Percentiles rank a stretch among this genome's conserved stretches.
Evolutionary conservation across 495 filamentous ascomycete genomes (phyloP).

Genomic region (Penicillium coffeae): DNA sequence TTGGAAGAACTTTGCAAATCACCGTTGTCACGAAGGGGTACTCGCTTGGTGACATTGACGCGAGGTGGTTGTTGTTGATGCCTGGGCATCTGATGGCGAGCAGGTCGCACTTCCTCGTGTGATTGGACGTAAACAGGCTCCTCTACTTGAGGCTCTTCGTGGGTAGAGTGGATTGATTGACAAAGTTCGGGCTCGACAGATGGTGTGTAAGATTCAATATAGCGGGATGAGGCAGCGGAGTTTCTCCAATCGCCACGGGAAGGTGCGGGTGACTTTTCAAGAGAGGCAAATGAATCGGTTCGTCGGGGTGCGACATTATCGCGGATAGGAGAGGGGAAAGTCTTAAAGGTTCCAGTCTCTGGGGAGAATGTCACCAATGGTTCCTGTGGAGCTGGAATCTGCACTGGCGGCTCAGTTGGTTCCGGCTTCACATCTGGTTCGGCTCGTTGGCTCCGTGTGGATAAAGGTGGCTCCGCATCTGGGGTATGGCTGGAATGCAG

Average conservation of each 20-base stretch:
- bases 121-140: neutral
- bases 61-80: slow-evolving; percentile 12
- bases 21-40: slow-evolving; percentile 30
- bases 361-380: slow-evolving; percentile 46
- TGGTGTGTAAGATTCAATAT: slow-evolving; percentile 18
- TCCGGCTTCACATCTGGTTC: slow-evolving; percentile 21
- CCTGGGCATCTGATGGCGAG: slow-evolving; percentile 7
- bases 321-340: slow-evolving; percentile 39
- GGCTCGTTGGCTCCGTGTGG: slow-evolving; percentile 3
- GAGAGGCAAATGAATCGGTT: slow-evolving; percentile 9
- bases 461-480: slow-evolving; percentile 15
- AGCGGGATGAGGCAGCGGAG: slow-evolving; percentile 8
- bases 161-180: slow-evolving; percentile 1
- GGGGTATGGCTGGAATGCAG: slow-evolving; percentile 18
- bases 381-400: slow-evolving; percentile 30
- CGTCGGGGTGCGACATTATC: slow-evolving; percentile 18
- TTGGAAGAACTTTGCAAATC: slow-evolving; percentile 19
- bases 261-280: slow-evolving; percentile 1
- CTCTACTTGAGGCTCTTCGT: neutral
- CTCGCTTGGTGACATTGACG: slow-evolving; percentile 28
- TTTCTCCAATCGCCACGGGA: slow-evolving; percentile 1
- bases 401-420: slow-evolving; percentile 23
- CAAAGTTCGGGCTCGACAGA: slow-evolving; percentile 10
- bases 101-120: slow-evolving; percentile 12
- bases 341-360: slow-evolving; percentile 46